Base-by-base conservation (phyloP, 1,139 yeast genomes). In the Spathaspora sp. region DNA sequence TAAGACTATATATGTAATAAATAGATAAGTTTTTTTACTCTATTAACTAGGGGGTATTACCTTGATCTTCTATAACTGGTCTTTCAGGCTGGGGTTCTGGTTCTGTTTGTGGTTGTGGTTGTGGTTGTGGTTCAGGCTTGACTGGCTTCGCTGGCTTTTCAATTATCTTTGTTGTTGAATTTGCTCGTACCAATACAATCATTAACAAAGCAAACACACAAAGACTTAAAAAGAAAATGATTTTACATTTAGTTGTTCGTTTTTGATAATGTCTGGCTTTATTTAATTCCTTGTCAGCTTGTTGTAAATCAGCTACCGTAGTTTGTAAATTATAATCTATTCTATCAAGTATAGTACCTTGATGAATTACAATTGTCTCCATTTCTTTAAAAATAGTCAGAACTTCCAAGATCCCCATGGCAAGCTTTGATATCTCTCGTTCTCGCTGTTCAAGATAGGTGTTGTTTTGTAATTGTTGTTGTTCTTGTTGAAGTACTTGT, bases 351-450 rank as follows among this genome's bases (percentile, higher is more conserved):
- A 93, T 76, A 0, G 97, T 89, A 2, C 99, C 99, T 65, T 93
- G 99, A 60, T 95, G 98, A 48, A 93, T 88, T 43, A 93, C 90
- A 76, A 95, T 76, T 27, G 83, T 81, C 58, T 95, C 98, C 80
- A 93, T 81, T 60, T 95, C 98, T 61, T 88, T 86, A 70, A 93
- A 93, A 45, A 95, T 93, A 2, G 95, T 89, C 39, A 95, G 87
- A 2, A 93, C 87, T 63, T 93, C 99, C 29, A 93, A 71, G 39
- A 93, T 95, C 40, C 97, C 97, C 74, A 89, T 89, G 2, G 99
- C 98, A 47, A 95, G 77, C 56, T 86, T 86, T 25, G 87, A 86
- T 43, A 95, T 93, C 59, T 93, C 99, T 45, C 82, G 79, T 60
- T 93, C 99, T 47, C 99, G 75, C 54, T 86, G 90, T 47, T 82